Evolutionary conservation across 2,329 filamentous ascomycete genomes (phyloP).

Genomic region (Colletotrichum sp.): DNA sequence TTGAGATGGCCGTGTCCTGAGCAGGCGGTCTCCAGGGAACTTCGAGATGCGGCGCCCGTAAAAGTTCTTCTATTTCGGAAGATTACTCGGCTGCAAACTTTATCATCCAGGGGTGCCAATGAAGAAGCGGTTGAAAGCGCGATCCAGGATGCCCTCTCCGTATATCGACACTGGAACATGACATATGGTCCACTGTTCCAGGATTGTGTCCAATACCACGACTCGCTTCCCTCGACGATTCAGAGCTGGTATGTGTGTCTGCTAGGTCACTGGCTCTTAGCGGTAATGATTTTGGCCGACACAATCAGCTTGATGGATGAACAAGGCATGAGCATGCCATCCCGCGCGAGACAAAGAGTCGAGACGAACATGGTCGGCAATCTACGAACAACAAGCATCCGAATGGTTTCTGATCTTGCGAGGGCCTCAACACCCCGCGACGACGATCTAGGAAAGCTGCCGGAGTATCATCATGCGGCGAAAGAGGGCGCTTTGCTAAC

Average conservation of each 20-base stretch:
- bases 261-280: slow-evolving; percentile 63
- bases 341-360: slow-evolving; percentile 29
- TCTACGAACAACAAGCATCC: slow-evolving; percentile 48
- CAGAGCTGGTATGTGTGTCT: slow-evolving; percentile 67
- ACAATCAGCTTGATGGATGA: slow-evolving; percentile 55
- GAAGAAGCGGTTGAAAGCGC: slow-evolving; percentile 50
- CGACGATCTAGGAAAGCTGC: slow-evolving; percentile 18
- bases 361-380: slow-evolving; percentile 37
- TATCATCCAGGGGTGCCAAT: slow-evolving; percentile 43
- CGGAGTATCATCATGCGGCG: slow-evolving; percentile 57
- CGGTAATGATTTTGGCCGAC: slow-evolving; percentile 59
- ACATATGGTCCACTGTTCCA: slow-evolving; percentile 57
- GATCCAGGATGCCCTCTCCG: slow-evolving; percentile 49
- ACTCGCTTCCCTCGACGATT: slow-evolving; percentile 54
- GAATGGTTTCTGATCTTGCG: slow-evolving; percentile 53
- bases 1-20: slow-evolving; percentile 60
- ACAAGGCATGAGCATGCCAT: slow-evolving; percentile 29
- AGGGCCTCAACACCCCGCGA: slow-evolving; percentile 43
- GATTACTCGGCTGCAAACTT: slow-evolving; percentile 59
- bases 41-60: slow-evolving; percentile 59
- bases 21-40: slow-evolving; percentile 51
- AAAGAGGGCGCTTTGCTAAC: slow-evolving; percentile 61
- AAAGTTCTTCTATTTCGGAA: slow-evolving; percentile 65
- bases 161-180: slow-evolving; percentile 61
- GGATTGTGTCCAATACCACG: slow-evolving; percentile 55